Conservation (phyloP, 768 basidiomycete species). For the Galerina sulciceps region DNA sequence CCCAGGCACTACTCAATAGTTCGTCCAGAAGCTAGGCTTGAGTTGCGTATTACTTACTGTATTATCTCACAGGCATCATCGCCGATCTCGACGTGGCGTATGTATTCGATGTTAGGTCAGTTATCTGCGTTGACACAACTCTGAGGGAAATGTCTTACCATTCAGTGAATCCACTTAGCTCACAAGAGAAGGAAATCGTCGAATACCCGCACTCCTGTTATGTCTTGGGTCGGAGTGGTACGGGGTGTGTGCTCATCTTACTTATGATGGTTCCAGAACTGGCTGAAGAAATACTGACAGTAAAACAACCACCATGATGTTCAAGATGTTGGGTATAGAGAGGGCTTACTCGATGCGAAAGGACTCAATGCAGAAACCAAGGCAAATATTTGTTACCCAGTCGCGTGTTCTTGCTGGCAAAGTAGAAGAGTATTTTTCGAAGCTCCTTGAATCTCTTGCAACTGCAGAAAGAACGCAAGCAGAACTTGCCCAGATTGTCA, state of each 20-base stretch:
- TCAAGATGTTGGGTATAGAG: constrained; percentile 75
- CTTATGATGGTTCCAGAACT: not conserved
- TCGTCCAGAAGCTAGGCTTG: not conserved
- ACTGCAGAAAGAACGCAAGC: constrained; percentile 40
- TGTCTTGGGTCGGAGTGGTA: constrained; percentile 74
- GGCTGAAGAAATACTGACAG: constrained; percentile 34
- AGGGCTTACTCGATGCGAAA: constrained; percentile 48
- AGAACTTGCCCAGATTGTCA: constrained; percentile 40
- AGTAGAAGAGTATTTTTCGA: constrained; percentile 69
- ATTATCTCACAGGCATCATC: constrained; percentile 44
- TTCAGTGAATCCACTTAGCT: constrained; percentile 22
- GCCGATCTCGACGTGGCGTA: constrained; percentile 52
- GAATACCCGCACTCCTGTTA: constrained; percentile 65
- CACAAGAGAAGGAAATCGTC: constrained; percentile 59
- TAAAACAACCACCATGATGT: constrained; percentile 79
- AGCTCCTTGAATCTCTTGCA: constrained; percentile 51
- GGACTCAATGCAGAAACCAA: constrained; percentile 46
- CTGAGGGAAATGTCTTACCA: not conserved
- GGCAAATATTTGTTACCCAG: constrained; percentile 77
- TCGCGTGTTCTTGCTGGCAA: constrained; percentile 68
- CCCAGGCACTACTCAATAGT: constrained; percentile 31
- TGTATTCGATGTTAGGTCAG: constrained; percentile 49
- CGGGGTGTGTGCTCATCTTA: constrained; percentile 49
- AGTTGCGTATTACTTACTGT: not conserved
- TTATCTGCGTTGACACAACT: not conserved